A percentile compares a stretch with the other conserved stretches of the same genome.
These are phyloP conservation scores for Mucor irregularis DNA, from an alignment of 371 early-diverging fungal genomes.

Conservation along the genomic window DNA sequence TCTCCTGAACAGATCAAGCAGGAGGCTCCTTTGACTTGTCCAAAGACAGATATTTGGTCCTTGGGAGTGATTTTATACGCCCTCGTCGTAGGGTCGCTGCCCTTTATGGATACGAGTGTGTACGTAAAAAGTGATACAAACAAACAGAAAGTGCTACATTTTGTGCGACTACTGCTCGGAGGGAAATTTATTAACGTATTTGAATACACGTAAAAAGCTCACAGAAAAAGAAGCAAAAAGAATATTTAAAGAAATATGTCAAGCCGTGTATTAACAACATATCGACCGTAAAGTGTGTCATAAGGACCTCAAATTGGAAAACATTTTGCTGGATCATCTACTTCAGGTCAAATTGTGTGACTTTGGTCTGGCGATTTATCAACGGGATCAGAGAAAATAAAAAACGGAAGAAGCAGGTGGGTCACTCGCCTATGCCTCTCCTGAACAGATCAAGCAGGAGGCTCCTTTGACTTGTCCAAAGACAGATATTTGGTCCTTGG, in stretches of 20 bases:
- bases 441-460: conserved; percentile 63
- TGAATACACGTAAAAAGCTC: conserved; percentile 20
- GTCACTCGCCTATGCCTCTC: conserved; percentile 77
- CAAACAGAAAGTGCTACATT: conserved; percentile 55
- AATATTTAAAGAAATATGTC: conserved; percentile 70
- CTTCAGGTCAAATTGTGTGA: conserved; percentile 79
- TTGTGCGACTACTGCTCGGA: conserved; percentile 68
- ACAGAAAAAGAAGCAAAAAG: conserved; percentile 46
- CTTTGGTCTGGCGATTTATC: conserved; percentile 84
- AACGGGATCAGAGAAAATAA: conserved; percentile 24
- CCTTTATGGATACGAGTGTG: conserved; percentile 77
- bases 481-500: conserved; percentile 85
- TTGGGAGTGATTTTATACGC: conserved; percentile 80
- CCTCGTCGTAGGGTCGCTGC: conserved; percentile 68
- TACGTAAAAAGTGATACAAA: conserved; percentile 62
- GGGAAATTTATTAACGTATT: conserved; percentile 53
- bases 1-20: conserved; percentile 74
- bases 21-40: conserved; percentile 39
- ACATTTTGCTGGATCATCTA: conserved; percentile 67
- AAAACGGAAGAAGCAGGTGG: conserved; percentile 54
- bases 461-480: conserved; percentile 50
- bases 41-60: conserved; percentile 81
- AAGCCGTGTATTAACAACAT: conserved; percentile 84
- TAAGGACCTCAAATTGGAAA: conserved; percentile 94
- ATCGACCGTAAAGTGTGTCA: conserved; percentile 73